Evolutionary conservation across 83 land plant genomes (phyloP).

Genomic region (Thuja plicata): DNA sequence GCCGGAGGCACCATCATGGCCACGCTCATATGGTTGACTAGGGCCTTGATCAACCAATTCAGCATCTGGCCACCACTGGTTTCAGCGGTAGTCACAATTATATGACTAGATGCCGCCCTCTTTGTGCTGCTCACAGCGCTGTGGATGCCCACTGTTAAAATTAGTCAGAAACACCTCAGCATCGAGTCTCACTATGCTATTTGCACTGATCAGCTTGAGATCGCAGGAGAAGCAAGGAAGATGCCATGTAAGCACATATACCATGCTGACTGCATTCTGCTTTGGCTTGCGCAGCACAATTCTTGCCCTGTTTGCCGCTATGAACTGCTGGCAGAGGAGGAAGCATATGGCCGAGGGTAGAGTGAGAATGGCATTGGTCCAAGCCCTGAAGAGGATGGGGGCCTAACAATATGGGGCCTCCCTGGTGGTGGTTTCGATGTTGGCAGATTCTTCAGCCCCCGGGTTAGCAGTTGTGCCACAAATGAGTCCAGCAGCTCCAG

Average conservation of each 20-base stretch:
- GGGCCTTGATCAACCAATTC: background rate
- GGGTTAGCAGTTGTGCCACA: background rate
- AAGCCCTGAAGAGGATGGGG: background rate
- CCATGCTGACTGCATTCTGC: no score
- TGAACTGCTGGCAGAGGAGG: conserved; percentile 28
- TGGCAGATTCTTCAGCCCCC: background rate
- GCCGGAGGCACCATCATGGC: no score
- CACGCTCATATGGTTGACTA: background rate
- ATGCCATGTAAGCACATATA: no score
- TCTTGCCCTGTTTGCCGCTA: conserved; percentile 47
- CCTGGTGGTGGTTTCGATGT: background rate
- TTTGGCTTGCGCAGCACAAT: conserved; percentile 29
- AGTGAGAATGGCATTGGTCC: background rate
- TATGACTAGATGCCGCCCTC: no score
- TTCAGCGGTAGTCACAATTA: background rate
- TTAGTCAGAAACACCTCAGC: no score
- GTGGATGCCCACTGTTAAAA: no score
- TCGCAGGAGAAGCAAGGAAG: no score
- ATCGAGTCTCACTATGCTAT: no score
- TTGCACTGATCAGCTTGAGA: no score
- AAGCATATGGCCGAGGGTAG: background rate
- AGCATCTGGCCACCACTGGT: background rate
- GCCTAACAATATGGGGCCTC: background rate
- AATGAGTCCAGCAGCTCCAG: background rate
- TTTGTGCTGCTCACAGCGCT: no score